Conservation (phyloP, 257 asterid genomes). For the Solanum rostratum region DNA sequence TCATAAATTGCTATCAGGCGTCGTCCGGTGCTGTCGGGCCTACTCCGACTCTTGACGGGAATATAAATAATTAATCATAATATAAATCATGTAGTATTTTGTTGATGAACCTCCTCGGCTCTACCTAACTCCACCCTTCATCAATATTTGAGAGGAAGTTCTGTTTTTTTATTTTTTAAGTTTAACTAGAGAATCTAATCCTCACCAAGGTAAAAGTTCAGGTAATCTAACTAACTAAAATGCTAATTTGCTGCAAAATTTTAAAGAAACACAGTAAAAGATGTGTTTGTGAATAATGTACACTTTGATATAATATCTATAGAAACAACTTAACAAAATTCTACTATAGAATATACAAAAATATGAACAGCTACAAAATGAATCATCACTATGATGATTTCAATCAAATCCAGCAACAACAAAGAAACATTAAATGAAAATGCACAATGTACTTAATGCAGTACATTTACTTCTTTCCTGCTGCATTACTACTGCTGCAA, state of each 20-base stretch:
- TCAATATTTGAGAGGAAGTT: background rate
- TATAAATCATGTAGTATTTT: too few relatives aligned
- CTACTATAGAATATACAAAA: background rate
- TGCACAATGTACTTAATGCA: background rate
- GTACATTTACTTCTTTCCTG: background rate
- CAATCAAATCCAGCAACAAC: background rate
- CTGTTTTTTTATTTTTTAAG: too few relatives aligned
- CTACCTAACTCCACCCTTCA: background rate
- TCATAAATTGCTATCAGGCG: too few relatives aligned
- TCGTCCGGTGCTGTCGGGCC: too few relatives aligned
- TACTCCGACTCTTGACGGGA: too few relatives aligned
- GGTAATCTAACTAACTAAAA: fast-evolving
- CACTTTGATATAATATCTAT: background rate
- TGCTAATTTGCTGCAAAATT: background rate
- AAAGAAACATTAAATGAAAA: background rate
- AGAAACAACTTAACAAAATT: background rate
- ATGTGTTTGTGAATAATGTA: background rate
- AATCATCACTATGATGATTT: background rate
- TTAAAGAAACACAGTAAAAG: background rate
- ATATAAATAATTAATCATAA: too few relatives aligned
- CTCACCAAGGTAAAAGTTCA: background rate
- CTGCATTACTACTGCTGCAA: background rate
- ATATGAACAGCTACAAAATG: background rate
- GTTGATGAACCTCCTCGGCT: background rate
- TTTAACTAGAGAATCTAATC: too few relatives aligned